These are phyloP conservation scores for Moricandia arvensis DNA, from an alignment of 345 rosid species.

Conservation along the genomic window DNA sequence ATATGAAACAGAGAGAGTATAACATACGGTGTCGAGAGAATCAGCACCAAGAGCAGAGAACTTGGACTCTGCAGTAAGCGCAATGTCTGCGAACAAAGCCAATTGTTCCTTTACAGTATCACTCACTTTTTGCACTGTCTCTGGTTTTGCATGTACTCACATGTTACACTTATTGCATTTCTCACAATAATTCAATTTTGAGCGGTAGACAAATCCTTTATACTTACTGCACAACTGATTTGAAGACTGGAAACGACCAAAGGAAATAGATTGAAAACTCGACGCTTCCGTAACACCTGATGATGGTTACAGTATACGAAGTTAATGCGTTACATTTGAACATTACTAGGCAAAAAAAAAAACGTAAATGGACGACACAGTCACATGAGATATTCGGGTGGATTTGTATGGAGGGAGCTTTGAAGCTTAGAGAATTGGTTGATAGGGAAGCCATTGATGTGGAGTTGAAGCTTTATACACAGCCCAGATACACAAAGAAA, in stretches of 20 bases:
- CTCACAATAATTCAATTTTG: neutral
- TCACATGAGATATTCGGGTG: too few relatives aligned
- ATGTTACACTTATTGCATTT: conserved; percentile 21
- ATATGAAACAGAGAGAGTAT: neutral
- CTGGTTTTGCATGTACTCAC: conserved; percentile 53
- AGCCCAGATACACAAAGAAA: too few relatives aligned
- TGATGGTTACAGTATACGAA: neutral
- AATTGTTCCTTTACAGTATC: conserved; percentile 78
- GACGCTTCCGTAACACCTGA: conserved; percentile 27
- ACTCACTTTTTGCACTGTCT: conserved; percentile 77
- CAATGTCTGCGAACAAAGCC: conserved; percentile 55
- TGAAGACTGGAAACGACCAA: conserved; percentile 29
- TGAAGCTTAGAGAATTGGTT: too few relatives aligned
- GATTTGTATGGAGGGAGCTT: too few relatives aligned
- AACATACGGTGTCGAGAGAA: conserved; percentile 83
- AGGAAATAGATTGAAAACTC: conserved; percentile 17
- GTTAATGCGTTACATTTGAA: too few relatives aligned
- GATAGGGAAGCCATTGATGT: too few relatives aligned
- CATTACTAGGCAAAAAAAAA: too few relatives aligned
- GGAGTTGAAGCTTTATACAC: too few relatives aligned
- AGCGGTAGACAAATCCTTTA: neutral
- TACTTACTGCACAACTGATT: conserved; percentile 34
- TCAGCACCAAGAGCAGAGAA: conserved; percentile 81
- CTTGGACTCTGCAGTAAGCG: conserved; percentile 64
- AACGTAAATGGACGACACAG: too few relatives aligned